These are phyloP conservation scores for Schwanniomyces pseudopolymorphus DNA, from an alignment of 805 yeast species.

Conservation along the genomic window DNA sequence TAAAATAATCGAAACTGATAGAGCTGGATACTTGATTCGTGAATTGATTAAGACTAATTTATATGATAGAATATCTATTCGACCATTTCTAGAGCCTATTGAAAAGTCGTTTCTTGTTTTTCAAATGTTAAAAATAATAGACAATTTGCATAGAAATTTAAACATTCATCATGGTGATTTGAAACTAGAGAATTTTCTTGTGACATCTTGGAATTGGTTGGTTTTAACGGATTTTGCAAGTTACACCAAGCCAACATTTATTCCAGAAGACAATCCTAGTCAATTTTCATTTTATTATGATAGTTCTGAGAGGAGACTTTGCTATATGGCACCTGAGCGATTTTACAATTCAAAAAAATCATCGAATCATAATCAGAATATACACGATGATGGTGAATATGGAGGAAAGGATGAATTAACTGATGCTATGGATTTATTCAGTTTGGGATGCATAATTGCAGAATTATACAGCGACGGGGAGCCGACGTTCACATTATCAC, in stretches of 20 bases:
- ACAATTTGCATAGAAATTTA: slow-evolving; percentile 56
- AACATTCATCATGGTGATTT: slow-evolving; percentile 84
- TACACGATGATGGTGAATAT: slow-evolving; percentile 21
- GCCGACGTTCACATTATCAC: slow-evolving; percentile 83
- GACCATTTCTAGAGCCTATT: slow-evolving; percentile 80
- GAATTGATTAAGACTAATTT: slow-evolving; percentile 76
- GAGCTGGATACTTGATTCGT: slow-evolving; percentile 88
- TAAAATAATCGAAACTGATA: slow-evolving; percentile 77
- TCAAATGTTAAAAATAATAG: slow-evolving; percentile 68
- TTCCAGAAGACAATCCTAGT: slow-evolving; percentile 93
- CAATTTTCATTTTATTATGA: slow-evolving; percentile 91
- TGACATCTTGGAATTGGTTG: slow-evolving; percentile 88
- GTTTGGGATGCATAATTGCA: slow-evolving; percentile 85
- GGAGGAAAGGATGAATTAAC: slow-evolving; percentile 37
- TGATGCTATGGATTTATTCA: slow-evolving; percentile 76
- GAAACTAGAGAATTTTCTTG: slow-evolving; percentile 83
- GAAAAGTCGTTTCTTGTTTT: slow-evolving; percentile 85
- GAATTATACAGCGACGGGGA: slow-evolving; percentile 86
- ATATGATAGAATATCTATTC: slow-evolving; percentile 81
- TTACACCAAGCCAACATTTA: slow-evolving; percentile 69
- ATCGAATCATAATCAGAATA: slow-evolving; percentile 14
- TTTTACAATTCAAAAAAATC: slow-evolving; percentile 45
- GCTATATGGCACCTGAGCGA: slow-evolving; percentile 94
- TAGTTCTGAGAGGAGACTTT: slow-evolving; percentile 79
- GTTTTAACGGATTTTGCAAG: slow-evolving; percentile 79